Base-by-base conservation (phyloP, 2,329 filamentous ascomycete species). In the Taxawa tesnikishii region DNA sequence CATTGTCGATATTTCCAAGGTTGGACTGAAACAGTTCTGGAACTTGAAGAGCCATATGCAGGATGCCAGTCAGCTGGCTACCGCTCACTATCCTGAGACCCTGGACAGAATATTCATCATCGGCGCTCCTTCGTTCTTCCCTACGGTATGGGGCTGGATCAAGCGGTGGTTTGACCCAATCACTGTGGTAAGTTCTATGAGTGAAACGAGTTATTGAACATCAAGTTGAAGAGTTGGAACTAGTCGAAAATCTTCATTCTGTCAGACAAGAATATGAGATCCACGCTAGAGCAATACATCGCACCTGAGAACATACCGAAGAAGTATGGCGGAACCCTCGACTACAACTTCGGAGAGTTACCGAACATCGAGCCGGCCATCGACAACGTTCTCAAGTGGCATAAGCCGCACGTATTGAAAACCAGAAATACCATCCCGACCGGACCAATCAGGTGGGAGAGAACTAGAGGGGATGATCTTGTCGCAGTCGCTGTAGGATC, bases 21-120 rank as follows among this genome's bases (percentile, higher is more conserved):
- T 94, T 15, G 83, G 83, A 5, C 57, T 96, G 55, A 84, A 83
- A 63, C 85, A 92, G 62, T 94, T 94, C 55, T 94, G 88, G 88
- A 92, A 92, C 58, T 60, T 96, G 40, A 90, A 92, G 65, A 63
- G 62, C 15, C 88, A 94, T 56, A 93, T 96, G 85, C 87, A 94
- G 60, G 80, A 85, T 49, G 87, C 87, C 2, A 87, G 80, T 49
- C 73, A 78, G 38, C 66, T 94, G 33, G 88, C 88, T 5, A 94
- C 87, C 3, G 84, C 87, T 4, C 83, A 94, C 59, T 96, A 94
- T 54, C 88, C 88, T 1, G 88, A 96, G 60, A 96, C 87, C 0
- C 62, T 94, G 30, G 88, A 92, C 54, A 71, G 83, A 44, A 82
- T 81, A 55, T 84, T 79, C 50, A 80, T 96, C 48, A 84, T 94